Conservation (phyloP, 257 asterid species). For the Avicennia marina region DNA sequence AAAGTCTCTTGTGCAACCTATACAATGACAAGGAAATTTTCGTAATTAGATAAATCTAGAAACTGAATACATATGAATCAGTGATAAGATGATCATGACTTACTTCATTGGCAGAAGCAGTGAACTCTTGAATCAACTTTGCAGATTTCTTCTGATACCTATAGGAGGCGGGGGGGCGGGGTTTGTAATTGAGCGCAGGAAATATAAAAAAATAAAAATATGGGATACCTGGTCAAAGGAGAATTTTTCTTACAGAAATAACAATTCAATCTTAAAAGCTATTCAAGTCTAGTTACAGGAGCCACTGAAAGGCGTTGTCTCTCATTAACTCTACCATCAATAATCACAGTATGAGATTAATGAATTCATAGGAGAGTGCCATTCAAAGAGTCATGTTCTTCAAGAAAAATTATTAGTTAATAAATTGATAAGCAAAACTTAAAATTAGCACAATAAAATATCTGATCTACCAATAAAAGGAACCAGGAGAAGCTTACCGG, state of each 20-base stretch:
- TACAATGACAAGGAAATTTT: conserved; percentile 12
- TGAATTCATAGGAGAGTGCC: background rate
- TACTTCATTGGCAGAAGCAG: conserved; percentile 96
- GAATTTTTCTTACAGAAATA: too few species aligned
- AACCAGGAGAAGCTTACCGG: conserved; percentile 49
- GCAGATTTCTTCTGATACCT: conserved; percentile 97
- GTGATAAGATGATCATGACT: conserved; percentile 13
- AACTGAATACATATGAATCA: conserved; percentile 5
- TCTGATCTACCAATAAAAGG: conserved; percentile 10
- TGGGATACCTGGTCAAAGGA: conserved; percentile 1
- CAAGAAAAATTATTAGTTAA: too few species aligned
- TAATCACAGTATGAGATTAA: conserved; percentile 3
- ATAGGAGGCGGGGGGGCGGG: conserved; percentile 10
- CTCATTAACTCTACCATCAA: conserved; percentile 9
- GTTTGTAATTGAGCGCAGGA: conserved; percentile 2
- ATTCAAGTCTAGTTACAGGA: too few species aligned
- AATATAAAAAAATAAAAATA: conserved; percentile 8
- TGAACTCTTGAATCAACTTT: conserved; percentile 76
- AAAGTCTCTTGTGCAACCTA: conserved; percentile 96
- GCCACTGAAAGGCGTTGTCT: too few species aligned
- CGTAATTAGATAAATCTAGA: conserved; percentile 16
- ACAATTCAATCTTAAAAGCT: too few species aligned
- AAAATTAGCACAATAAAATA: conserved; percentile 9
- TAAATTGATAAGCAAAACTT: background rate
- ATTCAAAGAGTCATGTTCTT: background rate